Evolutionary conservation across 2,329 filamentous ascomycete genomes (phyloP).

Genomic region (Gaeumannomyces tritici): DNA sequence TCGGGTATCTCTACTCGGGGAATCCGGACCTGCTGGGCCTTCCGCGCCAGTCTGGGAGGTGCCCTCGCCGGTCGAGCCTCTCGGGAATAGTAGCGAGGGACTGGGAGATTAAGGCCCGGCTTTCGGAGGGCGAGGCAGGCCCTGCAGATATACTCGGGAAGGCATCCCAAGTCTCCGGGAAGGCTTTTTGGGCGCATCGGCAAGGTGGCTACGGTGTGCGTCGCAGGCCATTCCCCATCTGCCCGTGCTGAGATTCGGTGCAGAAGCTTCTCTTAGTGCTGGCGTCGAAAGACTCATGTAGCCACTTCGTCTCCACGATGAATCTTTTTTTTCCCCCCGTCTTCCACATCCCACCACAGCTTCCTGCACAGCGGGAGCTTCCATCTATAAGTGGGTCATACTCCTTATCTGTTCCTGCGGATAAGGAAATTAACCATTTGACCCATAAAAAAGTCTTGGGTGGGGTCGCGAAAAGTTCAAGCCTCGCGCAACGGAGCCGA

Average conservation of each 20-base stretch:
- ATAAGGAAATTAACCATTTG: neutral
- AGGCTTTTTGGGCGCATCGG: neutral
- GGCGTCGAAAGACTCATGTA: neutral
- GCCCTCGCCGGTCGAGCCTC: neutral
- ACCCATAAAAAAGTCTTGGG: neutral
- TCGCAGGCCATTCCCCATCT: neutral
- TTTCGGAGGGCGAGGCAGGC: constrained; percentile 12
- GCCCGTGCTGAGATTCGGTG: neutral
- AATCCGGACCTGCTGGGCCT: neutral
- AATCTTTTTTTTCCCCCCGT: neutral
- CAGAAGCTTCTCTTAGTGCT: neutral
- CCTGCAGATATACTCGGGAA: constrained; percentile 11
- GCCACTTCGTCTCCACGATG: neutral
- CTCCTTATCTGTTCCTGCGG: neutral
- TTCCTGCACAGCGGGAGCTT: no score
- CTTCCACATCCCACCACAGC: neutral
- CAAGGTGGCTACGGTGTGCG: constrained; percentile 6
- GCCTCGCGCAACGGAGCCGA: neutral
- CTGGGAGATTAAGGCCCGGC: neutral
- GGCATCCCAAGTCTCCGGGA: constrained; percentile 9
- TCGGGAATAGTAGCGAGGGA: neutral
- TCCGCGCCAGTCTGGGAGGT: neutral
- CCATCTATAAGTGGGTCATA: no score
- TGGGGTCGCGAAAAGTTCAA: neutral
- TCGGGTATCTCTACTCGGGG: neutral